Conservation (phyloP, 345 rosid genomes). For the Mercurialis annua region DNA sequence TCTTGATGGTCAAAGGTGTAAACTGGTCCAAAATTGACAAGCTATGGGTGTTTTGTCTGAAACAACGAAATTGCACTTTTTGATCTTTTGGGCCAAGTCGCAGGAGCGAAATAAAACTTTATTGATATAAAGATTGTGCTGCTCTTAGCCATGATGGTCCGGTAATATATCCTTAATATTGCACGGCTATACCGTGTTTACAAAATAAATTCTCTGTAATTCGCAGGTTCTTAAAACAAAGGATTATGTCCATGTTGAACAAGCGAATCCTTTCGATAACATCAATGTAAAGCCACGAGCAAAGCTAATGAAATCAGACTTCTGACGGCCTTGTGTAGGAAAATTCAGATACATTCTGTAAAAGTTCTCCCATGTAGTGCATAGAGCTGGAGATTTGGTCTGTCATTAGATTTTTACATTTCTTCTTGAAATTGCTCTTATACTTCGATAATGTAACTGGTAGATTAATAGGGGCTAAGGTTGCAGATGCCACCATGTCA, state of each 20-base stretch:
- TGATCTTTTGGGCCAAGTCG: neutral
- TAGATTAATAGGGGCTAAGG: constrained; percentile 25
- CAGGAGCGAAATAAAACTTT: neutral
- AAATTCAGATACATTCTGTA: constrained; percentile 19
- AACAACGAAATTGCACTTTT: too few relatives aligned
- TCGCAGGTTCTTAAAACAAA: constrained; percentile 86
- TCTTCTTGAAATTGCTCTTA: neutral
- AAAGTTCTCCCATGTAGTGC: constrained; percentile 23
- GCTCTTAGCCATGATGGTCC: neutral
- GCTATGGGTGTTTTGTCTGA: too few relatives aligned
- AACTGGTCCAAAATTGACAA: too few relatives aligned
- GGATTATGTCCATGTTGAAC: constrained; percentile 91
- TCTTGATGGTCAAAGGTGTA: too few relatives aligned
- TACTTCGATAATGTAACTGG: constrained; percentile 28
- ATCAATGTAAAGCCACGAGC: constrained; percentile 62
- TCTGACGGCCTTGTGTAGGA: constrained; percentile 39
- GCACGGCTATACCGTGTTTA: neutral
- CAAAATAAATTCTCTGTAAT: neutral
- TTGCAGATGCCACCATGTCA: constrained; percentile 13
- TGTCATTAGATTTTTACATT: neutral
- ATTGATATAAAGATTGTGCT: neutral
- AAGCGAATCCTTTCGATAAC: constrained; percentile 61
- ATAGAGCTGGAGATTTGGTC: constrained; percentile 1
- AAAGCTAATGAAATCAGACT: constrained; percentile 82
- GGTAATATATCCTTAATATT: neutral